Evolutionary conservation across 2,329 filamentous ascomycete species (phyloP).

Genomic region (Paraconiothyrium sp.): DNA sequence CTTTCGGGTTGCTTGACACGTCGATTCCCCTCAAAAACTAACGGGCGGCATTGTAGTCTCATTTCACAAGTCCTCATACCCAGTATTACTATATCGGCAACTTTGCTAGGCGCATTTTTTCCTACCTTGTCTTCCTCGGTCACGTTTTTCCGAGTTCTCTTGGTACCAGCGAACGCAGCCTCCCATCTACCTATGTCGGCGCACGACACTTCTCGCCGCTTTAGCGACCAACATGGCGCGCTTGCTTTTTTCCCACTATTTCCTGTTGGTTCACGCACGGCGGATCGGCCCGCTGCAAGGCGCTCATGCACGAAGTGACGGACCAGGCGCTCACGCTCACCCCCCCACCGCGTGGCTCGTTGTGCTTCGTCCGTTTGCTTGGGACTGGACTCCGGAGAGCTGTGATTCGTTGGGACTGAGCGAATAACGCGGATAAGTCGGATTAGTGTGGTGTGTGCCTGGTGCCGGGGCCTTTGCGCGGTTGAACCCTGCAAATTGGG

Average conservation of each 20-base stretch:
- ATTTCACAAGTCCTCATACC: conserved; percentile 5
- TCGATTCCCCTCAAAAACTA: conserved; percentile 9
- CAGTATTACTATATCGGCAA: conserved; percentile 15
- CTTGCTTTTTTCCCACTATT: conserved; percentile 41
- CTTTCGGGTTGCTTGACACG: conserved; percentile 14
- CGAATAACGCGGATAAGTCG: conserved; percentile 20
- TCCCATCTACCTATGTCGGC: conserved; percentile 19
- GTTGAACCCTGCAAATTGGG: not conserved
- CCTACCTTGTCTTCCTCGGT: not conserved
- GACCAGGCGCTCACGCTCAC: conserved; percentile 34
- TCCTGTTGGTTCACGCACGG: conserved; percentile 19
- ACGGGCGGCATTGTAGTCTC: not conserved
- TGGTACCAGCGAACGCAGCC: conserved; percentile 30
- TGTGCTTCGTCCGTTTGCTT: conserved; percentile 13
- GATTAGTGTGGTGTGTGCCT: conserved; percentile 13
- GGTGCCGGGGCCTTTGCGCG: conserved; percentile 1
- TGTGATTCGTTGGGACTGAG: conserved; percentile 26
- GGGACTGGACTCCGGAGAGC: conserved; percentile 18
- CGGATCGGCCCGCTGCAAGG: conserved; percentile 49
- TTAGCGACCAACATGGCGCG: conserved; percentile 31
- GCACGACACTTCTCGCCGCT: conserved; percentile 34
- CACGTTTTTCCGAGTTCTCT: conserved; percentile 5
- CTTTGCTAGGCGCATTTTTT: not conserved
- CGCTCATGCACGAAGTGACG: conserved; percentile 42
- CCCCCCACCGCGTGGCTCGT: conserved; percentile 23